Evolutionary conservation across 768 basidiomycete genomes (phyloP), one percentile per base, ranked within the genome.

Genomic region (Trametes maxima): DNA sequence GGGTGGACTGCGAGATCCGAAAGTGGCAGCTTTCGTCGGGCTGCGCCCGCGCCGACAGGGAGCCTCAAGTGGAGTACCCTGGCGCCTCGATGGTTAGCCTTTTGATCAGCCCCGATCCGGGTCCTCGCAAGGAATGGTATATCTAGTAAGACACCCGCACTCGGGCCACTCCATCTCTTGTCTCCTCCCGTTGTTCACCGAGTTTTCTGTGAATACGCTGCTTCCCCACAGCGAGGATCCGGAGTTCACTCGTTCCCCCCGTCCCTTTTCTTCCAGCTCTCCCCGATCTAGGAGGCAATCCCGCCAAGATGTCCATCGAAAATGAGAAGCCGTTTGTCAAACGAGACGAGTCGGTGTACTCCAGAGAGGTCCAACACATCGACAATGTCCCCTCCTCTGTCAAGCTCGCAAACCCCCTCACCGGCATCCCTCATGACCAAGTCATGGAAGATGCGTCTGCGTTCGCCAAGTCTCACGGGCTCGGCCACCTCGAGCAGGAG

Each of bases 371-470:
- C 57, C 54, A 54, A 42, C 73, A 69, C 44, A 60, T 72, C 54
- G 77, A 78, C 57, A 72, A 76, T 33, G 70, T 74, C 54, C 77
- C 72, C 57, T 63, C 85, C 51, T 77, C 82, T 58, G 74, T 76
- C 45, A 82, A 76, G 64, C 70, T 88, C 63, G 72, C 79, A 33
- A 89, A 88, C 68, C 86, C 85, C 4, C 74, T 89, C 28, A 68
- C 73, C 28, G 88, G 86, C 37, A 81, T 91, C 43, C 76, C 88
- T 6, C 79, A 83, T 43, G 82, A 82, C 11, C 78, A 80, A 48
- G 82, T 94, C 52, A 73, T 88, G 66, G 70, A 77, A 1, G 80
- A 86, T 54, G 89, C 86, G 25, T 82, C 85, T 46, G 70, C 74
- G 10, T 94, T 93, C 66, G 82, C 85, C 0, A 76, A 74, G 57